Conservation (phyloP, 768 basidiomycete species). For the Lanmaoa pseudosensibilis region DNA sequence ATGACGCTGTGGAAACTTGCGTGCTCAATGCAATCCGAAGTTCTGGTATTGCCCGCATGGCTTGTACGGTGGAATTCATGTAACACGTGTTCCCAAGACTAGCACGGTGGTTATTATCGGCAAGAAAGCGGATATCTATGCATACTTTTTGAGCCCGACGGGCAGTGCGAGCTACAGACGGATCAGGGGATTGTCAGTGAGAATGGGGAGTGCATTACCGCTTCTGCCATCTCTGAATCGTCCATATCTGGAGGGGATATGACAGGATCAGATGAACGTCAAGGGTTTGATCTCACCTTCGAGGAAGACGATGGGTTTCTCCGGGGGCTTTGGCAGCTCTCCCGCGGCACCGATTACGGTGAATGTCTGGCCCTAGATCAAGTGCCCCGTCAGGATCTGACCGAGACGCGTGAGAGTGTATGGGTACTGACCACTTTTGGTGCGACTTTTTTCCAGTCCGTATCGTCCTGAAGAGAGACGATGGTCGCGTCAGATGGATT, state of each 20-base stretch:
- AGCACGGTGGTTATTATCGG: not conserved
- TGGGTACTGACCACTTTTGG: conserved; percentile 63
- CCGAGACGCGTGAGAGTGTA: conserved; percentile 3
- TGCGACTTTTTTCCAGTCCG: conserved; percentile 79
- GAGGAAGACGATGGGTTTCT: conserved; percentile 75
- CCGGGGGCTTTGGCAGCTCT: conserved; percentile 86
- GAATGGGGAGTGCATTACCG: conserved; percentile 46
- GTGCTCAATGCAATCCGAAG: conserved; percentile 68
- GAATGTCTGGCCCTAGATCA: conserved; percentile 75
- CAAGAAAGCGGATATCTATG: not conserved
- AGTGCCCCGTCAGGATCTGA: not conserved
- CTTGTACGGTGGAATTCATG: conserved; percentile 94
- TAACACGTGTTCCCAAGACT: conserved; percentile 95
- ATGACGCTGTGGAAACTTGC: conserved; percentile 37
- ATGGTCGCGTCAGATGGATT: not conserved
- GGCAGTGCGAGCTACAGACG: conserved; percentile 65
- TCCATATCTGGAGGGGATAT: conserved; percentile 67
- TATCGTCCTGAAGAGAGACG: conserved; percentile 65
- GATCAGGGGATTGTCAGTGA: not conserved
- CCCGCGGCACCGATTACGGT: conserved; percentile 94
- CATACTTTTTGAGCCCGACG: conserved; percentile 77
- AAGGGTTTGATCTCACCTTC: conserved; percentile 60
- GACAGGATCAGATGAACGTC: conserved; percentile 14
- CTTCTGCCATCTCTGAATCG: conserved; percentile 75
- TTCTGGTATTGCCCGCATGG: conserved; percentile 90